phyloP scores from a whole-genome alignment of 2,329 filamentous ascomycete genomes.

The Diplodia seriata region DNA sequence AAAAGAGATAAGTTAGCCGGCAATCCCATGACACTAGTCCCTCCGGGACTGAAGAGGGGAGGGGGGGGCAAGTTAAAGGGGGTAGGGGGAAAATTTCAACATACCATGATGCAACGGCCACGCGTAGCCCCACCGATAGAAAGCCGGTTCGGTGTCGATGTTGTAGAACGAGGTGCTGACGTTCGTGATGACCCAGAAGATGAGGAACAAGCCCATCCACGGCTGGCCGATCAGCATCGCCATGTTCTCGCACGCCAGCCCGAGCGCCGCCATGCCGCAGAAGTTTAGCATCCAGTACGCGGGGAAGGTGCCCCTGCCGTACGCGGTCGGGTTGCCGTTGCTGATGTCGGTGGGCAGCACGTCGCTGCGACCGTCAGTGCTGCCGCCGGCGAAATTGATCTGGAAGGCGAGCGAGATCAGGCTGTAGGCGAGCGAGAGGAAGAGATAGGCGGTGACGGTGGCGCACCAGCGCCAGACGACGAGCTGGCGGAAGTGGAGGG shows the following conservation, averaged over 20 bases:
- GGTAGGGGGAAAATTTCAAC: conserved; percentile 34
- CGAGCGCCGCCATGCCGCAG: conserved; percentile 68
- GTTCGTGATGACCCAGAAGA: conserved; percentile 73
- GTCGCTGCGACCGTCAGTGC: conserved; percentile 51
- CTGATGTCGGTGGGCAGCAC: conserved; percentile 48
- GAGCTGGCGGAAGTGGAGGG: conserved; percentile 64
- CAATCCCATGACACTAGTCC: no score
- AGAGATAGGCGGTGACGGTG: conserved; percentile 64
- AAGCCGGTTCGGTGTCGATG: conserved; percentile 63
- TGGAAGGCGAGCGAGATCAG: conserved; percentile 69
- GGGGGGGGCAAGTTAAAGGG: no score
- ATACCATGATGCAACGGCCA: conserved; percentile 67
- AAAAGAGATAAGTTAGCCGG: background rate
- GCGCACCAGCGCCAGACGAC: conserved; percentile 65
- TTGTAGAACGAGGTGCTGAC: conserved; percentile 67
- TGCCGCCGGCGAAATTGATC: conserved; percentile 61
- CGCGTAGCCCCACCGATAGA: conserved; percentile 69
- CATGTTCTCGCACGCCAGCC: conserved; percentile 69
- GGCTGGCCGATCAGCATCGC: conserved; percentile 67
- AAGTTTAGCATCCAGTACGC: conserved; percentile 71
- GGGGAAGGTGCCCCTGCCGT: conserved; percentile 64
- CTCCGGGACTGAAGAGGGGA: no score
- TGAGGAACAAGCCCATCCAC: conserved; percentile 68
- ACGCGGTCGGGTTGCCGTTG: conserved; percentile 58
- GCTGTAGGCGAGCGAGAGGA: conserved; percentile 68